Conservation (phyloP, 1,139 yeast species). For the Pichia inconspicua region DNA sequence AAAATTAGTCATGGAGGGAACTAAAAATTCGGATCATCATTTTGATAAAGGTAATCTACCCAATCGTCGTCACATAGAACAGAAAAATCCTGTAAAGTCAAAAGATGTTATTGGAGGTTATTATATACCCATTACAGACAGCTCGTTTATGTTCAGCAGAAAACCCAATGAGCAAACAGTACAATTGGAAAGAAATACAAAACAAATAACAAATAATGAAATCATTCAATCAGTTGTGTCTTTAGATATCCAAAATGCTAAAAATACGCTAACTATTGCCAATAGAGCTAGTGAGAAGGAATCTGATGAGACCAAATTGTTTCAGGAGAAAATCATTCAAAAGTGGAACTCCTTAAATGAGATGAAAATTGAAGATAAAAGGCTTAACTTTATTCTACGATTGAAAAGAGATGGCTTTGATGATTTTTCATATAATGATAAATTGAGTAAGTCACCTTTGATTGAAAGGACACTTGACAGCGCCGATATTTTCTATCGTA, state of each 20-base stretch:
- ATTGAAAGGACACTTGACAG: background rate
- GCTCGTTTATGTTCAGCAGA: background rate
- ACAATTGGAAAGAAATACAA: conserved; percentile 17
- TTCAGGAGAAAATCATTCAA: background rate
- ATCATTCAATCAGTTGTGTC: background rate
- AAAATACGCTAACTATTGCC: background rate
- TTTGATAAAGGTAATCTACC: background rate
- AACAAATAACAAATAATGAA: background rate
- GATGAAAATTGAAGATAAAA: background rate
- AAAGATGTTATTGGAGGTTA: conserved; percentile 8
- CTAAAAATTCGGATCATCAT: too few relatives aligned
- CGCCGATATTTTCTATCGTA: conserved; percentile 1
- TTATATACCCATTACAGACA: conserved; percentile 7
- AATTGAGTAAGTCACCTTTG: conserved; percentile 3
- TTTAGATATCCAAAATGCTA: conserved; percentile 10
- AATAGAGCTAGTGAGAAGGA: background rate
- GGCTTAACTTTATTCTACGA: conserved; percentile 5
- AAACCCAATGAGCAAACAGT: conserved; percentile 18
- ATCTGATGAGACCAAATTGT: too few relatives aligned
- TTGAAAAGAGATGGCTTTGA: conserved; percentile 7
- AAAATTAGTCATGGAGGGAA: background rate
- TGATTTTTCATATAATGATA: background rate
- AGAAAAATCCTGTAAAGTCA: background rate
- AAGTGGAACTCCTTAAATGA: background rate
- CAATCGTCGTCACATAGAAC: too few relatives aligned